phyloP scores from a whole-genome alignment of 2,329 filamentous ascomycete species.

The Fusarium pininemorale region DNA sequence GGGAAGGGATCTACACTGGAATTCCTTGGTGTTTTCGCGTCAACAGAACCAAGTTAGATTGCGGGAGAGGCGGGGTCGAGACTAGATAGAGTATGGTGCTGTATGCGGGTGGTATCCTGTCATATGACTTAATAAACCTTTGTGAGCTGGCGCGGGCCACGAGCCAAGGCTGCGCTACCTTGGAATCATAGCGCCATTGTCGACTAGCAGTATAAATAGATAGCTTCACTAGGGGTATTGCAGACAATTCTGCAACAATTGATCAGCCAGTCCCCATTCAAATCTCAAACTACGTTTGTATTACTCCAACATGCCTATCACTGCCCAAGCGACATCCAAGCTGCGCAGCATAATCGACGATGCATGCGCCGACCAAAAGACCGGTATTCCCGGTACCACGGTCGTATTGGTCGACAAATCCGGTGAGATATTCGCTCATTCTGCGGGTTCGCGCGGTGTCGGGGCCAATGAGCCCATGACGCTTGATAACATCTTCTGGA shows the following conservation, averaged over 20 bases:
- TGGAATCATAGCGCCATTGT: background rate
- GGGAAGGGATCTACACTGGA: background rate
- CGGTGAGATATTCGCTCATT: slow-evolving; percentile 59
- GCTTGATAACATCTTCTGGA: slow-evolving; percentile 68
- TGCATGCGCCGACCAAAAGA: slow-evolving; percentile 49
- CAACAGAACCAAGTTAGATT: background rate
- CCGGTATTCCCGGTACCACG: slow-evolving; percentile 55
- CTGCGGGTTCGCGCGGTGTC: slow-evolving; percentile 58
- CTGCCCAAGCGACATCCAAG: slow-evolving; percentile 13
- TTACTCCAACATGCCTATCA: slow-evolving; percentile 28
- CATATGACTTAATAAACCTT: background rate
- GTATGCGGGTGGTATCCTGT: background rate
- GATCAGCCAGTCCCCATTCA: background rate
- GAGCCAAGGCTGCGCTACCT: background rate
- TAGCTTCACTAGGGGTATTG: background rate
- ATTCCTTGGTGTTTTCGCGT: background rate
- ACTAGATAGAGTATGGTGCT: background rate
- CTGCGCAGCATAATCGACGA: slow-evolving; percentile 47
- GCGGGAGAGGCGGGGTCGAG: background rate
- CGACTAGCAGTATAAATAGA: slow-evolving; percentile 2
- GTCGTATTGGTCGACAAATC: slow-evolving; percentile 58
- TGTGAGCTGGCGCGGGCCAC: background rate
- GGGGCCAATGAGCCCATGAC: slow-evolving; percentile 61
- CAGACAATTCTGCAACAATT: too few species aligned
- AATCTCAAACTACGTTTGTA: background rate